Evolutionary conservation across 108 stramenopile species (phyloP).

Genomic region (Epithemia pelagica): DNA sequence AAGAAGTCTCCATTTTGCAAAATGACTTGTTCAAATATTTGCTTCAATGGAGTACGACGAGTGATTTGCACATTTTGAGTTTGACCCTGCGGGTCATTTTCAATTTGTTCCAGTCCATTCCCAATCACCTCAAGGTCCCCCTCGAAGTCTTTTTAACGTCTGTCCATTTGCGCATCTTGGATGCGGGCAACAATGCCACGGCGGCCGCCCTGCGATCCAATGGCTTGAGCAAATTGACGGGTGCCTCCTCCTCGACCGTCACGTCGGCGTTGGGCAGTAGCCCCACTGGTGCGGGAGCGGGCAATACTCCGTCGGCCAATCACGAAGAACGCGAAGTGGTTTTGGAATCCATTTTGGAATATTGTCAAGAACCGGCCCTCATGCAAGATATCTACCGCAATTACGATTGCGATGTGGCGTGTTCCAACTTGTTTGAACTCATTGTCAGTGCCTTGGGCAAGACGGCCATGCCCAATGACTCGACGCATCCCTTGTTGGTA

Average conservation of each 20-base stretch:
- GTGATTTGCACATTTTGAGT: slow-evolving; percentile 77
- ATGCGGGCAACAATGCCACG: slow-evolving; percentile 5
- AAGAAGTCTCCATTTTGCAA: slow-evolving; percentile 64
- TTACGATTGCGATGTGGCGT: slow-evolving; percentile 96
- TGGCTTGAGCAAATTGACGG: background rate
- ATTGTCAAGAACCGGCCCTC: slow-evolving; percentile 86
- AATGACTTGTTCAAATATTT: slow-evolving; percentile 91
- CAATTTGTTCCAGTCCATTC: slow-evolving; percentile 93
- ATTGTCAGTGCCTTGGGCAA: slow-evolving; percentile 64
- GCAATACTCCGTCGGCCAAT: slow-evolving; percentile 14
- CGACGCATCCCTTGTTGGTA: background rate
- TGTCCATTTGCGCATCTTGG: slow-evolving; percentile 77
- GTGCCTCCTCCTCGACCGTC: no score
- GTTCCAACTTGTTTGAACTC: slow-evolving; percentile 91
- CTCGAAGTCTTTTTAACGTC: slow-evolving; percentile 94
- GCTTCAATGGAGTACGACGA: slow-evolving; percentile 76
- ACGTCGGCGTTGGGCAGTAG: background rate
- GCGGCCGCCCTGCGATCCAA: background rate
- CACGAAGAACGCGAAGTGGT: slow-evolving; percentile 90
- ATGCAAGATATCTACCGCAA: slow-evolving; percentile 94
- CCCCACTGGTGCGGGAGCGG: no score
- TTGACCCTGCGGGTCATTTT: slow-evolving; percentile 92
- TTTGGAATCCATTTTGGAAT: slow-evolving; percentile 88
- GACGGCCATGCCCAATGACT: slow-evolving; percentile 24
- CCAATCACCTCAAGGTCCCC: slow-evolving; percentile 92